Percentiles rank a stretch among this genome's conserved stretches.
These are phyloP conservation scores for Heterobasidion annosum DNA, from an alignment of 1,284 basidiomycete species.

Conservation along the genomic window DNA sequence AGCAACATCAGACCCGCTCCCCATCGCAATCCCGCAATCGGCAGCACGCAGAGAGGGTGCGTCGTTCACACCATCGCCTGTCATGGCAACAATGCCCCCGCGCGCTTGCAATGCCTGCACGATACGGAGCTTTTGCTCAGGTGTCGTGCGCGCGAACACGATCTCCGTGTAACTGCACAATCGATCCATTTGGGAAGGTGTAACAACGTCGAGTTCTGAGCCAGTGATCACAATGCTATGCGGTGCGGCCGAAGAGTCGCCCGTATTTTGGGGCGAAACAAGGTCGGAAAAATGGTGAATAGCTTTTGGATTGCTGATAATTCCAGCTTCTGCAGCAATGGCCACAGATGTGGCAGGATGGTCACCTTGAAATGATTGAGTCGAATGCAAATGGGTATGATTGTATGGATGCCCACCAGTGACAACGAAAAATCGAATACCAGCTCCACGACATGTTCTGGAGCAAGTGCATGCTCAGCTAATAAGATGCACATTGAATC, in stretches of 20 bases:
- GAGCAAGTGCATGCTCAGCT: neutral
- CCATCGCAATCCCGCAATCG: conserved; percentile 50
- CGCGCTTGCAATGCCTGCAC: conserved; percentile 51
- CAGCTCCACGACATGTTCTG: conserved; percentile 42
- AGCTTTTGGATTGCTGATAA: conserved; percentile 33
- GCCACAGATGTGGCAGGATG: conserved; percentile 46
- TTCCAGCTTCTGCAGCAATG: conserved; percentile 50
- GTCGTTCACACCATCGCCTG: conserved; percentile 46
- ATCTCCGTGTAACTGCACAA: conserved; percentile 52
- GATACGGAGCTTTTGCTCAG: conserved; percentile 66
- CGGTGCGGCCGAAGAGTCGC: conserved; percentile 7
- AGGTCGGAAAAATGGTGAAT: conserved; percentile 32
- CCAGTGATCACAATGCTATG: conserved; percentile 43
- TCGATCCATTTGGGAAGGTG: conserved; percentile 36
- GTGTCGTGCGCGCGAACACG: conserved; percentile 68
- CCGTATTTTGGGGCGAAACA: conserved; percentile 1
- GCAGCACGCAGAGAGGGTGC: conserved; percentile 52
- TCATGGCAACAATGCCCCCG: conserved; percentile 43
- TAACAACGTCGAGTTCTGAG: conserved; percentile 37
- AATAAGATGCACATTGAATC: neutral
- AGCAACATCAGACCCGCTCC: conserved; percentile 40
- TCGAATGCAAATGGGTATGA: neutral
- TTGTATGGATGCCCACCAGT: conserved; percentile 37
- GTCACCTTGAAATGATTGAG: conserved; percentile 29
- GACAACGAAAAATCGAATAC: conserved; percentile 62